A percentile compares a stretch with the other conserved stretches of the same genome.
These are phyloP conservation scores for Candolleomyces efflorescens DNA, from an alignment of 768 basidiomycete genomes.

Conservation along the genomic window DNA sequence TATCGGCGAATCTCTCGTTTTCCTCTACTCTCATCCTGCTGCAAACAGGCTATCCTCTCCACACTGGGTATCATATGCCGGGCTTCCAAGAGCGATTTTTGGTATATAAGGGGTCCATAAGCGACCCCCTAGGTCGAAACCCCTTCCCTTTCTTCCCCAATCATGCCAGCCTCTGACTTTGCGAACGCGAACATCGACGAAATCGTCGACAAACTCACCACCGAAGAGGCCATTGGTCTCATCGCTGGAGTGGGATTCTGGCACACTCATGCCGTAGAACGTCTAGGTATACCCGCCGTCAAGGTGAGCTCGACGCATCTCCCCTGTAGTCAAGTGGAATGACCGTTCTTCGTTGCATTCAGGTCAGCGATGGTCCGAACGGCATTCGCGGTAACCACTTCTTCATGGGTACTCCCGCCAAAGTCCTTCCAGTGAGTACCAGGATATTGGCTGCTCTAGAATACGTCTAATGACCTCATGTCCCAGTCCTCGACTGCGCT, in stretches of 20 bases:
- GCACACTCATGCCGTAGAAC: slow-evolving; percentile 44
- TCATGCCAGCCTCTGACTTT: slow-evolving; percentile 69
- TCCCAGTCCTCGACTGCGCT: slow-evolving; percentile 62
- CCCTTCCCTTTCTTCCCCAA: neutral
- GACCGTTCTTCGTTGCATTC: neutral
- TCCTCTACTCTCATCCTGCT: too few species aligned
- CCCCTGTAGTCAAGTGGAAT: too few species aligned
- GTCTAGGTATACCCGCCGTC: slow-evolving; percentile 63
- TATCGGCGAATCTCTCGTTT: too few species aligned
- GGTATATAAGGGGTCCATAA: too few species aligned
- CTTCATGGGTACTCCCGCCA: slow-evolving; percentile 79
- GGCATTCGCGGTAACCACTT: slow-evolving; percentile 72
- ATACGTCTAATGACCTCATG: neutral
- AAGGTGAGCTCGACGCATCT: slow-evolving; percentile 38
- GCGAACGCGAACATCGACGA: slow-evolving; percentile 57
- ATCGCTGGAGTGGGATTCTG: slow-evolving; percentile 76
- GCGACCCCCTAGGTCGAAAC: neutral
- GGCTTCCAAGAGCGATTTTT: too few species aligned
- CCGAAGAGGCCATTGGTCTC: slow-evolving; percentile 69
- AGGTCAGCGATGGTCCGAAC: slow-evolving; percentile 81
- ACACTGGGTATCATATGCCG: too few species aligned
- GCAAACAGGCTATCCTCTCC: too few species aligned
- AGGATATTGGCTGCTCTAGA: too few species aligned
- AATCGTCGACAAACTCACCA: slow-evolving; percentile 61
- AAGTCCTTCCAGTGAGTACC: slow-evolving; percentile 66